phyloP scores from a whole-genome alignment of 495 filamentous ascomycete genomes.

The Talaromyces borbonicus region DNA sequence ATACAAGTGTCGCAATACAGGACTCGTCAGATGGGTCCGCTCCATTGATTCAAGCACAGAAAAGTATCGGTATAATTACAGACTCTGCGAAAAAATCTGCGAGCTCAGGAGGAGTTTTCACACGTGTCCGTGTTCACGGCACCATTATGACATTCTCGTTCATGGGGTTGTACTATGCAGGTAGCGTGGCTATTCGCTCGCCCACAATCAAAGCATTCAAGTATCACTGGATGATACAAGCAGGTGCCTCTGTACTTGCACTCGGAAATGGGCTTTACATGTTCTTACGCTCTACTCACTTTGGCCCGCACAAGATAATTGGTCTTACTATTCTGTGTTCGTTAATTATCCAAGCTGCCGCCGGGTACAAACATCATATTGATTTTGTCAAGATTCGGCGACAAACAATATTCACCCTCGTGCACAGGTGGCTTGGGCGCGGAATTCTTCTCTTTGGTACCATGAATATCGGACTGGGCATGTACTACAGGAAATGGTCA shows the following conservation, averaged over 20 bases:
- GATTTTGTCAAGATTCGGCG: slow-evolving; percentile 7
- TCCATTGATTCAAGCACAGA: not conserved
- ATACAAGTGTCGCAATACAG: not conserved
- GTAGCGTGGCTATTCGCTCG: slow-evolving; percentile 2
- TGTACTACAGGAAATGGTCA: slow-evolving; percentile 6
- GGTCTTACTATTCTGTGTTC: slow-evolving; percentile 1
- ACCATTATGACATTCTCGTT: slow-evolving; percentile 7
- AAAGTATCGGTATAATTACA: slow-evolving; percentile 1
- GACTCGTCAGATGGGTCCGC: not conserved
- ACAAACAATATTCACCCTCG: slow-evolving; percentile 1
- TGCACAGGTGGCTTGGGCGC: slow-evolving; percentile 7
- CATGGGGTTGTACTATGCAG: slow-evolving; percentile 6
- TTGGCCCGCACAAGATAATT: slow-evolving; percentile 7
- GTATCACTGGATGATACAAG: slow-evolving; percentile 7
- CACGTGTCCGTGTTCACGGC: slow-evolving; percentile 4
- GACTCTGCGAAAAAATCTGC: not conserved
- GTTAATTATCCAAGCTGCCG: slow-evolving; percentile 3
- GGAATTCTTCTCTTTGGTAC: slow-evolving; percentile 5
- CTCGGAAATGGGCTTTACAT: slow-evolving; percentile 6
- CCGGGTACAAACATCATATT: slow-evolving; percentile 8
- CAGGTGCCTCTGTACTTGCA: slow-evolving; percentile 4
- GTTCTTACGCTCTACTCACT: slow-evolving; percentile 3
- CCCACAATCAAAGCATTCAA: slow-evolving; percentile 2
- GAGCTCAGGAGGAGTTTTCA: not conserved
- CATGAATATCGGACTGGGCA: slow-evolving; percentile 6